Base-by-base conservation (phyloP, 495 filamentous ascomycete species). In the Sporormia fimetaria region DNA sequence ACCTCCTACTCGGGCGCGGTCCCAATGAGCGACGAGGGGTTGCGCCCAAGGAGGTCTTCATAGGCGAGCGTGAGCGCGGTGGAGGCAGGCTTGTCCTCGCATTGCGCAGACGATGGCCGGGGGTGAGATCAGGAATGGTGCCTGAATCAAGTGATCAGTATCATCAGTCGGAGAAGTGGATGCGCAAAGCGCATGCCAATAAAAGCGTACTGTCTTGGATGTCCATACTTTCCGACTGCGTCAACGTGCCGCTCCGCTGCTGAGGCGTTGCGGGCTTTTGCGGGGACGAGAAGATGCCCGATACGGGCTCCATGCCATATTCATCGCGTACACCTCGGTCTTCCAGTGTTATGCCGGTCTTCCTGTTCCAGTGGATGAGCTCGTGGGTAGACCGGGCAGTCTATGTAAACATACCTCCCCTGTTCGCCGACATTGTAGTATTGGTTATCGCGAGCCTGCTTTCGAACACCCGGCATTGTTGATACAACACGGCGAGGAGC, bases 291-390 rank as follows among this genome's bases (percentile, higher is more conserved):
- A 94, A 96, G 49, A 94, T 74, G 33, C 70, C 71, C 17, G 84
- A 80, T 37, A 94, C 69, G 23, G 77, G 76, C 59, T 96, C 86
- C 63, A 98, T 73, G 59, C 92, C 90, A 69, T 93, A 66, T 57
- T 87, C 90, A 63, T 96, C 86, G 63, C 85, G 79, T 37, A 80
- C 63, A 27, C 83, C 83, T 38, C 69, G 73, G 61, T 95, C 85
- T 56, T 74, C 71, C 20, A 98, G 60, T 1, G 75, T 81, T 21
- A 92, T 68, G 16, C 90, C 90, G 6, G 90, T 98, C 71, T 88
- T 71, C 52, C 77, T 81, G 49, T 21, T 6, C 16, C 21, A 10
- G 14, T 12, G 7, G 32, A 10, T 14, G 26, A 17, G 21, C 22
- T 10, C 16, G 33, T 31, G 44, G 4, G 5, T 26, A 24, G 17